Percentiles rank a stretch among this genome's conserved stretches.
Conservation (phyloP, 2,329 filamentous ascomycete genomes). For the Cercospora beticola region DNA sequence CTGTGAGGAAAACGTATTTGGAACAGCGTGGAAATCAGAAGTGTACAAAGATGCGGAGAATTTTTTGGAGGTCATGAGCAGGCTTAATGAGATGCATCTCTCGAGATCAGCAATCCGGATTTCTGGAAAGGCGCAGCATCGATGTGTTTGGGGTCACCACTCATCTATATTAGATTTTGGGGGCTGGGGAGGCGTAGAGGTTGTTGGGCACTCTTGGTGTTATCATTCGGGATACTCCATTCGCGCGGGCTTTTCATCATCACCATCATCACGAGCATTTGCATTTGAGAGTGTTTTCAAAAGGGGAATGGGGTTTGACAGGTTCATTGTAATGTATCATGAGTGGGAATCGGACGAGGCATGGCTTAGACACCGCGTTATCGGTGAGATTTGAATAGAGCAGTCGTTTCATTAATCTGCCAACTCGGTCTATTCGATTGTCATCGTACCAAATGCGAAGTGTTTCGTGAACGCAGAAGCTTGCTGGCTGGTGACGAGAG, state of each 20-base stretch:
- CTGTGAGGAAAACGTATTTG: background rate
- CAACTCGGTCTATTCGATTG: background rate
- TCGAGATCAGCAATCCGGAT: background rate
- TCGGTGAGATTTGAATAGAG: background rate
- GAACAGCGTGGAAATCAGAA: background rate
- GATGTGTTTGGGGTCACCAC: background rate
- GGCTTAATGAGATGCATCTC: background rate
- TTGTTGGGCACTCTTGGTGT: background rate
- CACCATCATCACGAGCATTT: background rate
- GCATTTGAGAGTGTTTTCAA: background rate
- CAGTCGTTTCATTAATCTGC: background rate
- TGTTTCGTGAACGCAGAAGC: background rate
- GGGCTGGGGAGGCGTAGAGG: background rate
- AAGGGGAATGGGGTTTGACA: background rate
- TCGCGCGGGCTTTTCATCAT: slow-evolving; percentile 1
- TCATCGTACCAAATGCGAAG: background rate
- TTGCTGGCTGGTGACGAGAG: background rate
- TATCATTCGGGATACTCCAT: background rate
- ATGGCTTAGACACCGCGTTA: background rate
- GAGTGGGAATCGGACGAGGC: background rate
- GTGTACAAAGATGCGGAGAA: background rate
- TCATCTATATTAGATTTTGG: background rate
- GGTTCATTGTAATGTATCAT: slow-evolving; percentile 3
- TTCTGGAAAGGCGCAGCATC: background rate
- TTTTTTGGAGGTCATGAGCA: background rate